Conservation (phyloP, 768 basidiomycete species). For the Cystofilobasidium bisporidii region DNA sequence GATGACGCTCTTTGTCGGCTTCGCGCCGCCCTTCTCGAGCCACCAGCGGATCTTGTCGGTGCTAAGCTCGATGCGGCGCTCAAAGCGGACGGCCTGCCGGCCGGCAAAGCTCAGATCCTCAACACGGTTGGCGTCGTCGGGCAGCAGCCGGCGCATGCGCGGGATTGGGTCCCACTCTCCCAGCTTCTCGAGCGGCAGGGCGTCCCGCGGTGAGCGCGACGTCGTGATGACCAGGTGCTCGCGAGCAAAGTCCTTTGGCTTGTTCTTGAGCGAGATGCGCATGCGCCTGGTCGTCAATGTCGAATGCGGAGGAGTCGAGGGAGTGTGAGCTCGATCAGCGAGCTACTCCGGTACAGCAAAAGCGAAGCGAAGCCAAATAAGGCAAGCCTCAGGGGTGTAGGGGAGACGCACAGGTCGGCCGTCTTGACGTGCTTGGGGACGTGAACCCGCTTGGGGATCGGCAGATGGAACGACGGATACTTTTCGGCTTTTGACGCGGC, state of each 20-base stretch:
- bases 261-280: constrained; percentile 1
- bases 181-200: constrained; percentile 74
- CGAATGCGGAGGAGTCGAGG: neutral
- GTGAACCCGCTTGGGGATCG: neutral
- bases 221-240: constrained; percentile 1
- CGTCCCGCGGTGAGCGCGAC: constrained; percentile 48
- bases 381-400: neutral
- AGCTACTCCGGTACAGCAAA: too few relatives aligned
- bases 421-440: neutral
- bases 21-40: constrained; percentile 65
- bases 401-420: constrained; percentile 1
- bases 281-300: neutral
- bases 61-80: constrained; percentile 80
- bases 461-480: neutral
- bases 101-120: constrained; percentile 15
- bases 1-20: constrained; percentile 67
- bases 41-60: constrained; percentile 81
- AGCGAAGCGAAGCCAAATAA: neutral
- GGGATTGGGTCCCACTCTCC: constrained; percentile 64
- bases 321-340: too few relatives aligned
- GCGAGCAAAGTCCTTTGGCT: constrained; percentile 3
- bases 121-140: neutral
- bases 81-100: constrained; percentile 29
- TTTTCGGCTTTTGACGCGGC: neutral
- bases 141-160: neutral